Percentiles rank a stretch among this genome's conserved stretches.
Conservation (phyloP, 768 basidiomycete species). For the Lentinula sp. region DNA sequence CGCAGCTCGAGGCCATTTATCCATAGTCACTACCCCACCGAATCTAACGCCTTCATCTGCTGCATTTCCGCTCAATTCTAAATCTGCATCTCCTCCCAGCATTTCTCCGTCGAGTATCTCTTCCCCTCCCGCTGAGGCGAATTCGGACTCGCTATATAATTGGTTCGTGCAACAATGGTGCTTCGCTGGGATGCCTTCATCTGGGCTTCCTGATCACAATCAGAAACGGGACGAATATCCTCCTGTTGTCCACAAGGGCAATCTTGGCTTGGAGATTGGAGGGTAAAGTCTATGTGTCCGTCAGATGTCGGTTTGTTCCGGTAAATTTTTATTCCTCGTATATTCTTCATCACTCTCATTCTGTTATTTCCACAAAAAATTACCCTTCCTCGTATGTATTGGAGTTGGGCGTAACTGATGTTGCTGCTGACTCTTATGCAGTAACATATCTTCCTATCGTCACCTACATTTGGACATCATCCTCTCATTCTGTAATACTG, state of each 20-base stretch:
- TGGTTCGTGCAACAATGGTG: conserved; percentile 5
- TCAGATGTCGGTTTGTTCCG: too few relatives aligned
- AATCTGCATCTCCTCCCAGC: background rate
- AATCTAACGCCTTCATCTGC: background rate
- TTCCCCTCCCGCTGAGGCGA: background rate
- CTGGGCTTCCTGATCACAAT: background rate
- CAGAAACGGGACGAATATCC: background rate
- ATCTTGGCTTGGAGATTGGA: background rate
- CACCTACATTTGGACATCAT: too few relatives aligned
- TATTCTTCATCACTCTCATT: background rate
- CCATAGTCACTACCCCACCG: background rate
- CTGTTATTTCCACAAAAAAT: background rate
- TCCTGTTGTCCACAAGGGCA: background rate
- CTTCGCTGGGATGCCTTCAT: conserved; percentile 1
- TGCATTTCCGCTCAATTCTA: background rate
- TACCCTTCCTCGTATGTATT: background rate
- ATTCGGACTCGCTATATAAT: conserved; percentile 1
- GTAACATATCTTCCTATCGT: background rate
- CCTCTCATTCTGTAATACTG: too few relatives aligned
- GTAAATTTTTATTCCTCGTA: too few relatives aligned
- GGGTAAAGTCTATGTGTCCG: background rate
- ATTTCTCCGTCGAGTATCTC: background rate
- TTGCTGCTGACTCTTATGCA: background rate
- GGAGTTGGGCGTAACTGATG: too few relatives aligned
- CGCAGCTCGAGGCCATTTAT: background rate